Base-by-base conservation (phyloP, 148 eudicot species). In the Spergularia marina region DNA sequence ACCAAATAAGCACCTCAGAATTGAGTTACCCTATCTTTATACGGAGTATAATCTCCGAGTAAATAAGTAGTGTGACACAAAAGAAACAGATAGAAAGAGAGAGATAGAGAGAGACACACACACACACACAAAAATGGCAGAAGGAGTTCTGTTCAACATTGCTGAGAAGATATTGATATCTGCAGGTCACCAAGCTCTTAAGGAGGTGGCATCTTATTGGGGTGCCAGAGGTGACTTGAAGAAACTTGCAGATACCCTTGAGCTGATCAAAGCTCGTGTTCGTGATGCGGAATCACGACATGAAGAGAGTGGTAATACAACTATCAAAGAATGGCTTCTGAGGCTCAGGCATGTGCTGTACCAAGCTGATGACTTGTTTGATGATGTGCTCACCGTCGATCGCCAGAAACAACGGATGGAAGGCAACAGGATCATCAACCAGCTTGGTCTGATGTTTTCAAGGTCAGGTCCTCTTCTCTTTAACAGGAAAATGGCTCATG, bases 141-240 rank as follows among this genome's bases (percentile, higher is more conserved):
- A 49, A 20, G 36, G 11, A 4, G 17, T 74, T 21, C 0, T 58
- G 14, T 60, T 21, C 17, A 59, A 59, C 41, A 20, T 73, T 36
- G 70, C 14, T 34, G 51, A 34, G 18, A 64, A n/a, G 36, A 13
- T 52, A 10, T 11, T 57, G 53, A 30, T 4, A 7, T 20, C 6
- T 30, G 12, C 18, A 30, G 65, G 65, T 0, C 12, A n/a, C 1
- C 12, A 21, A 39, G 74, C 74, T 12, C 1, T 55, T 21, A 12
- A 66, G 41, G 23, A 76, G 21, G 66, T 30, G 16, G 34, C 15
- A 44, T 76, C 79, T 4, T 40, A 65, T 70, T 41, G 56, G 72
- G 60, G 78, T 39, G 78, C 72, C 0, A 5, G 16, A 1, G 39
- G 20, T 68, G 79, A 76, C 23, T 14, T 76, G 20, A 20, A 17